Base-by-base conservation (phyloP, 805 yeast species). In the Candida maesae region DNA sequence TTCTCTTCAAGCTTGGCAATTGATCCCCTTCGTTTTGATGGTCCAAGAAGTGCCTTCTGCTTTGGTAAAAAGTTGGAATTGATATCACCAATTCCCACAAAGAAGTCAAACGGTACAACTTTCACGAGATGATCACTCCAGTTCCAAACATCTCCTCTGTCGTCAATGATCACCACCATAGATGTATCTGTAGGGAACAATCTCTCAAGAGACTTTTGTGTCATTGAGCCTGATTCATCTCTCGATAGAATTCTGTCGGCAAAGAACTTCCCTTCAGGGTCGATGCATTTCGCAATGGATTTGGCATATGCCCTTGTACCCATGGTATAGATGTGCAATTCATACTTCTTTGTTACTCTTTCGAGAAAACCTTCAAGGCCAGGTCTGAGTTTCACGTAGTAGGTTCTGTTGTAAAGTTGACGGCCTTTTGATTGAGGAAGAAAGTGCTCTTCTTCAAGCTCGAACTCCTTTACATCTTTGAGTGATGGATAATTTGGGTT, bases 131-230 rank as follows among this genome's bases (percentile, higher is more conserved):
- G 90, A 11, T 84, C 80, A 51, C 88, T 85, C 99, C 99, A 93
- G 56, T 85, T 86, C 99, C 99, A 93, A 16, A 93, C 99, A 61
- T 93, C 99, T 3, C 97, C 99, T 59, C 99, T 76, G 61, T 93
- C 99, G 62, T 93, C 99, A 45, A 93, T 93, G 34, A 93, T 82
- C 2, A 86, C 93, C 24, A 93, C 99, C 95, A 93, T 84, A 14
- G 95, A 83, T 18, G 95, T 95, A 51, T 91, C 96, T 2, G 91
- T 95, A 0, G 99, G 99, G 55, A 93, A 93, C 41, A 93, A 69
- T 47, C 98, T 70, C 55, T 84, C 82, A 45, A 93, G 68, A 27
- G 91, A 86, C 58, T 93, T 93, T 51, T 86, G 95, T 3, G 96
- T 83, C 47, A 91, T 64, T 6, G 89, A 84, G 0, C 98, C 98